Conservation (phyloP, 495 filamentous ascomycete genomes). For the Astrocystis sublimbata region DNA sequence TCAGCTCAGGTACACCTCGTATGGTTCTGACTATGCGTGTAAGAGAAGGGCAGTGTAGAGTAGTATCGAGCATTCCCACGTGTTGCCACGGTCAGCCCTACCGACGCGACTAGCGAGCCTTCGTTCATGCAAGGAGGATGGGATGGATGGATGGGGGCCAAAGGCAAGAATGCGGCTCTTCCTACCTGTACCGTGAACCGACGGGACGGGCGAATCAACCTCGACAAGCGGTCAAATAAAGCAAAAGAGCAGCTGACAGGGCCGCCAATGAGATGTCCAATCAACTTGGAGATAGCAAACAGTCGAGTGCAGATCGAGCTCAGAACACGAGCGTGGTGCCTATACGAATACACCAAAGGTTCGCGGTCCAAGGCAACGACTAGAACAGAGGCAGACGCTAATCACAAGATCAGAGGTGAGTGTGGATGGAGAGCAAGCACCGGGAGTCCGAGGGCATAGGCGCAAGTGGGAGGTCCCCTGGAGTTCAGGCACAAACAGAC, state of each 20-base stretch:
- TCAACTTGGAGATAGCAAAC: neutral
- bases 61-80: neutral
- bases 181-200: neutral
- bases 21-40: neutral
- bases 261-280: neutral
- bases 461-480: neutral
- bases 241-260: neutral
- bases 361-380: neutral
- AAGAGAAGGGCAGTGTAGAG: neutral
- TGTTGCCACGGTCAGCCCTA: slow-evolving; percentile 16
- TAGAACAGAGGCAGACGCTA: neutral
- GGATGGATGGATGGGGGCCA: too few relatives aligned
- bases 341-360: neutral
- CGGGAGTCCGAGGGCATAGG: neutral
- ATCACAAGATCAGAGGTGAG: neutral
- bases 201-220: neutral
- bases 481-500: neutral
- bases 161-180: neutral
- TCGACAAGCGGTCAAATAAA: neutral
- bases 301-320: neutral
- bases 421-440: neutral
- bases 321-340: neutral
- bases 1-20: slow-evolving; percentile 2
- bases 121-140: slow-evolving; percentile 10
- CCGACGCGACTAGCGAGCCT: slow-evolving; percentile 2